Conservation (phyloP, 805 yeast species). For the Yamadazyma phyllophila region DNA sequence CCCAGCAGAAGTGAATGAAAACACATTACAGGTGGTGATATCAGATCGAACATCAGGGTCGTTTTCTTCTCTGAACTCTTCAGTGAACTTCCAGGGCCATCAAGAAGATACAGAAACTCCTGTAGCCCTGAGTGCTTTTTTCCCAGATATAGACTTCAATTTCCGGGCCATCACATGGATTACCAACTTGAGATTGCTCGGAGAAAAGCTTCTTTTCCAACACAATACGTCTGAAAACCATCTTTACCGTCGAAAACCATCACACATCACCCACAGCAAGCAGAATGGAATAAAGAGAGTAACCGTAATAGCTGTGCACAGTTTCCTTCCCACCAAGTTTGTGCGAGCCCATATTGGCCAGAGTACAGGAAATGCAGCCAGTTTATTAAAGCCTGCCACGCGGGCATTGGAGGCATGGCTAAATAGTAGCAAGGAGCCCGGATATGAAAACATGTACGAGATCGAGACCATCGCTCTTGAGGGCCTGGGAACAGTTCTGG, state of each 20-base stretch:
- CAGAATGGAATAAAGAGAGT: constrained; percentile 18
- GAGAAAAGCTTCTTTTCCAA: constrained; percentile 22
- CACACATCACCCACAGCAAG: constrained; percentile 11
- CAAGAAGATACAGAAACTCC: not conserved
- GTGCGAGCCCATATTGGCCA: constrained; percentile 36
- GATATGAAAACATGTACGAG: constrained; percentile 16
- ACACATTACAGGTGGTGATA: constrained; percentile 15
- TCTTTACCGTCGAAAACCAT: constrained; percentile 19
- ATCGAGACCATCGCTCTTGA: constrained; percentile 40
- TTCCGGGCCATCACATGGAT: constrained; percentile 22
- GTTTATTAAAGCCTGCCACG: constrained; percentile 28
- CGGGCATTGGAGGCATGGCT: constrained; percentile 30
- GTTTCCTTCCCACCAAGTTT: constrained; percentile 39
- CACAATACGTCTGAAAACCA: constrained; percentile 24
- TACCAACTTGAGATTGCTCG: constrained; percentile 23
- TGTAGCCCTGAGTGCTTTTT: constrained; percentile 2
- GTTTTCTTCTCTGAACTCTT: not conserved
- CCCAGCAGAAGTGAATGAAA: constrained; percentile 36
- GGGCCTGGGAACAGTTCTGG: constrained; percentile 35
- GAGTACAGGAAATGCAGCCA: constrained; percentile 34
- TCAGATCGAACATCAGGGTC: not conserved
- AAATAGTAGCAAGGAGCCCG: constrained; percentile 8
- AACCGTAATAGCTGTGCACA: constrained; percentile 37
- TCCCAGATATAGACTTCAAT: constrained; percentile 23
- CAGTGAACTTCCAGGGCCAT: not conserved